Evolutionary conservation across 371 early-diverging fungal genomes (phyloP).

Genomic region (Syncephalastrum monosporum): DNA sequence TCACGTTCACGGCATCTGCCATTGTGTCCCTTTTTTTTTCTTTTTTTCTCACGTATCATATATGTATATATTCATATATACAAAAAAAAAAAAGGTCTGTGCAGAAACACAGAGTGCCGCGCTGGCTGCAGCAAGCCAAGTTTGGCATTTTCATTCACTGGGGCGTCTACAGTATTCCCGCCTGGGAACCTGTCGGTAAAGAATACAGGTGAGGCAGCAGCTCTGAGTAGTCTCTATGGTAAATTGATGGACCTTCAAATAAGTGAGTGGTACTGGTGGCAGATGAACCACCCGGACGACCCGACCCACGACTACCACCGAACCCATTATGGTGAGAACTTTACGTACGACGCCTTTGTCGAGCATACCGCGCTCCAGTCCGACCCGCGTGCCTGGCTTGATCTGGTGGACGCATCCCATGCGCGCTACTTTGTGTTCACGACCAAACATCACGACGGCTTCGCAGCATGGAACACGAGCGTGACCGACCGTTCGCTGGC

Average conservation of each 20-base stretch:
- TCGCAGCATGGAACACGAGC: conserved; percentile 30
- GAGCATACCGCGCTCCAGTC: conserved; percentile 1
- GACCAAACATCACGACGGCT: conserved; percentile 39
- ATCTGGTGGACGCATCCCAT: conserved; percentile 20
- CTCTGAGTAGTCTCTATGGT: no score
- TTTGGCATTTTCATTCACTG: conserved; percentile 45
- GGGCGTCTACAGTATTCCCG: conserved; percentile 35
- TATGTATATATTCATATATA: background rate
- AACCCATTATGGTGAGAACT: conserved; percentile 21
- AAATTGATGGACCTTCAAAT: no score
- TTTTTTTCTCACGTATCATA: background rate
- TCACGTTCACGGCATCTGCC: background rate
- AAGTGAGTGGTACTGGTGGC: conserved; percentile 44
- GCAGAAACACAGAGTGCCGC: conserved; percentile 23
- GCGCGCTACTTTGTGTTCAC: conserved; percentile 42
- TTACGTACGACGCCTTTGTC: conserved; percentile 35
- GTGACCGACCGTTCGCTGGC: conserved; percentile 25
- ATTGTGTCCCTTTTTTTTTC: background rate
- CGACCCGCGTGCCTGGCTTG: conserved; percentile 28
- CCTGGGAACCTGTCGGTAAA: conserved; percentile 36
- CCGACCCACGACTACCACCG: conserved; percentile 28
- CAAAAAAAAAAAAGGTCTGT: conserved; percentile 14
- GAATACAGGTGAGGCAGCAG: conserved; percentile 11
- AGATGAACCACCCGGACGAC: conserved; percentile 20
- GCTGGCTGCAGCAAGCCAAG: conserved; percentile 28